Percentiles rank a stretch among this genome's conserved stretches.
Conservation (phyloP, 2,329 filamentous ascomycete species). For the Colletotrichum sojae region DNA sequence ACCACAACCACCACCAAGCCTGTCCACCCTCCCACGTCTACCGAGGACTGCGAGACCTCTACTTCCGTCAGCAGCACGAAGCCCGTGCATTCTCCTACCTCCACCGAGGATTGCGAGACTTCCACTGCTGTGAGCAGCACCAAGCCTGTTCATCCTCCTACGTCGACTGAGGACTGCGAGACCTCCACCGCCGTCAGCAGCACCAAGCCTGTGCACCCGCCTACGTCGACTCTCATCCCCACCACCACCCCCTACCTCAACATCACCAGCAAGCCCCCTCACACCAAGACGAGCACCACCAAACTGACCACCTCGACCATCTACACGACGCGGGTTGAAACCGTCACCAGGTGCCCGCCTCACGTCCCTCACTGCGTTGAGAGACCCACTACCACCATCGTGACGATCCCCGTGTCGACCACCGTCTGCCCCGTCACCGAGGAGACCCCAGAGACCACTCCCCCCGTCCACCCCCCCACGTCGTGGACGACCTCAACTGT, state of each 20-base stretch:
- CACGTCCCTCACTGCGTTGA: constrained; percentile 54
- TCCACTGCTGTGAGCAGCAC: constrained; percentile 10
- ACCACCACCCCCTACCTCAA: constrained; percentile 14
- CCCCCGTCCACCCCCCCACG: background rate
- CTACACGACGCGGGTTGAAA: constrained; percentile 61
- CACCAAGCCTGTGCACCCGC: constrained; percentile 6
- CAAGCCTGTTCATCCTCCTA: constrained; percentile 7
- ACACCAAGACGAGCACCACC: constrained; percentile 27
- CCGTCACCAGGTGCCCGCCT: constrained; percentile 69
- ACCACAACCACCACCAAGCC: constrained; percentile 12
- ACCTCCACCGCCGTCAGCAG: background rate
- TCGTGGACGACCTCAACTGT: constrained; percentile 38
- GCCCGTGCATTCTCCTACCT: constrained; percentile 7
- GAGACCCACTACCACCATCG: constrained; percentile 53
- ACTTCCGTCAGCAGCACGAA: constrained; percentile 23
- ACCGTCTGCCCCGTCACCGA: constrained; percentile 54
- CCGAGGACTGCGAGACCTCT: constrained; percentile 1
- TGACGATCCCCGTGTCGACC: constrained; percentile 52
- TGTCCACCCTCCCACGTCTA: background rate
- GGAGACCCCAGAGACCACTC: constrained; percentile 9
- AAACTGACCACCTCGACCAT: constrained; percentile 50
- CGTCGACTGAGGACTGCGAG: background rate
- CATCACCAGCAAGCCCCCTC: constrained; percentile 9
- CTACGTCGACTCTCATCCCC: constrained; percentile 32
- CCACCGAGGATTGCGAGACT: background rate